Evolutionary conservation across 2,329 filamentous ascomycete species (phyloP).

Genomic region (Hypoxylon sp.): DNA sequence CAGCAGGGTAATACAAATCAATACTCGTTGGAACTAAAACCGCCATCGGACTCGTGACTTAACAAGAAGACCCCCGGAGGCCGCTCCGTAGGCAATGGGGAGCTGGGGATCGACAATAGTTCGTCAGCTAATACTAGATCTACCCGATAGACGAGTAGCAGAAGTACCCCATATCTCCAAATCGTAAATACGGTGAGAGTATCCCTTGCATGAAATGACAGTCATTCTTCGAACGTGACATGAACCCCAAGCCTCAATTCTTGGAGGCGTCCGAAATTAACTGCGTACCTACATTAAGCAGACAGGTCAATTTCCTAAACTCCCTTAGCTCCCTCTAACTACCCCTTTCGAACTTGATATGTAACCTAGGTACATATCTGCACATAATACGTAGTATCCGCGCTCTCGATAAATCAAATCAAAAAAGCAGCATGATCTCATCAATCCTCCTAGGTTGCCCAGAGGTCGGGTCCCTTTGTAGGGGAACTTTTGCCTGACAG

Average conservation of each 20-base stretch:
- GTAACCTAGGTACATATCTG: conserved; percentile 5
- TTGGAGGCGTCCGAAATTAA: conserved; percentile 3
- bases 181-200: conserved; percentile 4
- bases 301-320: conserved; percentile 2
- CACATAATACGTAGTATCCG: neutral
- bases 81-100: neutral
- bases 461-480: conserved; percentile 7
- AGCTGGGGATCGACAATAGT: conserved; percentile 5
- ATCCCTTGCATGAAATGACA: conserved; percentile 9
- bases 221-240: conserved; percentile 11
- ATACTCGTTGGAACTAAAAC: conserved; percentile 29
- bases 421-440: conserved; percentile 24
- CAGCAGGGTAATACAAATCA: conserved; percentile 41
- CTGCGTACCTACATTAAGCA: neutral
- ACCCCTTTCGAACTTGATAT: conserved; percentile 2
- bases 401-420: conserved; percentile 1
- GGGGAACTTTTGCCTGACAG: conserved; percentile 26
- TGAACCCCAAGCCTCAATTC: conserved; percentile 2
- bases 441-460: conserved; percentile 8
- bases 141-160: conserved; percentile 3
- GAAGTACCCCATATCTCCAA: conserved; percentile 3
- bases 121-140: conserved; percentile 3
- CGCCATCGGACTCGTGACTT: neutral
- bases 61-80: neutral
- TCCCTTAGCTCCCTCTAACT: conserved; percentile 1